A percentile compares a stretch with the other conserved stretches of the same genome.
These are phyloP conservation scores for Mortierella sp. DNA, from an alignment of 371 early-diverging fungal genomes.

Conservation along the genomic window DNA sequence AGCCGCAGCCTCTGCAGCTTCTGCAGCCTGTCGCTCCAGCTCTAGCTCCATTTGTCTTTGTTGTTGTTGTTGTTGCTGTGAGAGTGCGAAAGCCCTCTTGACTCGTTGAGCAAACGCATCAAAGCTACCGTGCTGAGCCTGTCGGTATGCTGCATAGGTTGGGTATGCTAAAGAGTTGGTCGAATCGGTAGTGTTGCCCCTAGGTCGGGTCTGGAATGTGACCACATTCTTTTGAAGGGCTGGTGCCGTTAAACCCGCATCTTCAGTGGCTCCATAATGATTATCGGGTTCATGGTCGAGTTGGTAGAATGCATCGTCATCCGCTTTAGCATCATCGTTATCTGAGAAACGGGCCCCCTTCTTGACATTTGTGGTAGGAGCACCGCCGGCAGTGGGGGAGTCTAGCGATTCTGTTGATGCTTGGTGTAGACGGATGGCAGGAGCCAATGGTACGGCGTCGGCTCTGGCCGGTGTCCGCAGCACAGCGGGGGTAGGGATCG, in stretches of 20 bases:
- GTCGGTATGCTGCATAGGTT: constrained; percentile 43
- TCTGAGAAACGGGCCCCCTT: constrained; percentile 20
- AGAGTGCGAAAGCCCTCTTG: constrained; percentile 23
- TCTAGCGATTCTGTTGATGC: constrained; percentile 3
- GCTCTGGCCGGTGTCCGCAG: constrained; percentile 30
- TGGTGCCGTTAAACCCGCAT: no score
- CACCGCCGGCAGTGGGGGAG: background rate
- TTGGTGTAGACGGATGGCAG: constrained; percentile 39
- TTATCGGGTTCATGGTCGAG: background rate
- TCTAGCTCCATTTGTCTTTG: background rate
- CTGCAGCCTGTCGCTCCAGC: background rate
- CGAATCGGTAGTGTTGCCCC: constrained; percentile 14
- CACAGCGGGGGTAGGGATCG: constrained; percentile 24
- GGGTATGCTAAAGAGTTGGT: constrained; percentile 25
- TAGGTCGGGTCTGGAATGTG: constrained; percentile 10
- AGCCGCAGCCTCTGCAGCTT: background rate
- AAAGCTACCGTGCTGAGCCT: constrained; percentile 35
- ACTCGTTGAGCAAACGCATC: constrained; percentile 42
- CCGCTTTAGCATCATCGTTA: background rate
- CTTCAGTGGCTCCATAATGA: no score
- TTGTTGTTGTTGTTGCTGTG: constrained; percentile 7
- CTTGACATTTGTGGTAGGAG: no score
- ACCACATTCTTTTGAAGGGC: constrained; percentile 1
- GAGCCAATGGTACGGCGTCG: constrained; percentile 34
- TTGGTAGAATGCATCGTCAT: background rate